Base-by-base conservation (phyloP, 2,329 filamentous ascomycete species). In the Claviceps arundinis region DNA sequence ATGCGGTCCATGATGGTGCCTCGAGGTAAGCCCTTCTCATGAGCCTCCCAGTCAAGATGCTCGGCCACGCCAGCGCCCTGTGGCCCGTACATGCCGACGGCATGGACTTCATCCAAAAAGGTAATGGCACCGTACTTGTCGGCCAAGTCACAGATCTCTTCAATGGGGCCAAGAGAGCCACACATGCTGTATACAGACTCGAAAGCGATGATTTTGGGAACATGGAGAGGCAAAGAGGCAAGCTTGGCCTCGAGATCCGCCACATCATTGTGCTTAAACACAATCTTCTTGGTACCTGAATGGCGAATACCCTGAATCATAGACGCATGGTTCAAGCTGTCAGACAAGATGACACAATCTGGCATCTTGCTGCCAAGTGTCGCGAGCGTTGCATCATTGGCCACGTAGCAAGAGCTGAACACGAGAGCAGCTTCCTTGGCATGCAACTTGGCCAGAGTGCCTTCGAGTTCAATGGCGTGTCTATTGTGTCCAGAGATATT, bases 161-260 rank as follows among this genome's bases (percentile, higher is more conserved):
- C 88, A 60, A 98, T 98, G 0, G 93, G 93, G 0, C 89, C 93
- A 65, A 98, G 88, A 16, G 89, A 95, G 56, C 93, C 93, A 65
- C 93, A 98, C 93, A 98, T 98, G 74, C 89, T 95, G 73, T 98
- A 98, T 3, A 98, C 93, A 34, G 89, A 95, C 72, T 98, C 93
- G 58, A 97, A 98, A 2, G 93, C 93, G 58, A 98, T 98, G 59
- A 98, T 95, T 75, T 98, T 98, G 53, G 93, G 93, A 38, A 87
- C 80, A 55, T 93, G 78, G 1, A 86, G 72, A 0, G 91, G 89
- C 43, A 98, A 77, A 13, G 89, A 86, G 2, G 90, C 89, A 58
- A 98, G 76, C 71, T 98, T 97, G 49, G 81, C 81, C 73, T 98
- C 93, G 16, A 98, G 75, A 62, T 98, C 93, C 43, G 77, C 82